Base-by-base conservation (phyloP, 202 grass and related monocot species). In the Digitaria exilis region DNA sequence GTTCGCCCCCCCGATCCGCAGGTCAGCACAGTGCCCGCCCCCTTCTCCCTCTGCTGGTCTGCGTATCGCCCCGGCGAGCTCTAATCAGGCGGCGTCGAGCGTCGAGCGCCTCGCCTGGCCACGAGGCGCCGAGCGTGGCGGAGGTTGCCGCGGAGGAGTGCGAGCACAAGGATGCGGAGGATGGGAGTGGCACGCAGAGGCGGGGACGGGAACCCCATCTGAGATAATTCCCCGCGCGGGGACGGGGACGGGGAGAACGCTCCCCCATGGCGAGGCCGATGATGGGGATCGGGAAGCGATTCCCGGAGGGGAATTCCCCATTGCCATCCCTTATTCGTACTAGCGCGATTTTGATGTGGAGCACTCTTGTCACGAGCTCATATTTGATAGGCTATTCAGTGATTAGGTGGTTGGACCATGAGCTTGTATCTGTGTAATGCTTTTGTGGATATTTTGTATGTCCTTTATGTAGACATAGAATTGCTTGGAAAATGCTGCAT, bases 401-500 rank as follows among this genome's bases (percentile, higher is more conserved):
- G 45, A 9, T 78, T 66, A 66, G 57, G 64, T 46, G 32, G 68
- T 82, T 35, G 18, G 35, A 25, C 58, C 25, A 35, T 32, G 64
- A 46, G 16, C 10, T 78, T 78, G 2, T 71, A 7, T 51, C 31
- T 14, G 4, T 63, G 30, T 25, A 44, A 35, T 71, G 7, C 80
- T 45, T 78, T 0, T 63, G 54, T 67, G 44, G 57, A 63, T 70
- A 45, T 77, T 56, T 29, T 76, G 19, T 78, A 64, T 61, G 65
- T 19, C 44, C 18, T 51, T 68, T 49, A 24, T 76, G 34, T 1
- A 12, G 15, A 22, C 1, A 63, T 37, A 42, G 51, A 45, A 57
- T 74, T 73, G 77, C 21, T 43, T 37, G 46, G 41, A 64, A 82
- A 82, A 77, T 45, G 64, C 15, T 9, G 65, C 65, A 55, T 45